These are phyloP conservation scores for Rhizopogon sp. DNA, from an alignment of 768 basidiomycete species.

Conservation along the genomic window DNA sequence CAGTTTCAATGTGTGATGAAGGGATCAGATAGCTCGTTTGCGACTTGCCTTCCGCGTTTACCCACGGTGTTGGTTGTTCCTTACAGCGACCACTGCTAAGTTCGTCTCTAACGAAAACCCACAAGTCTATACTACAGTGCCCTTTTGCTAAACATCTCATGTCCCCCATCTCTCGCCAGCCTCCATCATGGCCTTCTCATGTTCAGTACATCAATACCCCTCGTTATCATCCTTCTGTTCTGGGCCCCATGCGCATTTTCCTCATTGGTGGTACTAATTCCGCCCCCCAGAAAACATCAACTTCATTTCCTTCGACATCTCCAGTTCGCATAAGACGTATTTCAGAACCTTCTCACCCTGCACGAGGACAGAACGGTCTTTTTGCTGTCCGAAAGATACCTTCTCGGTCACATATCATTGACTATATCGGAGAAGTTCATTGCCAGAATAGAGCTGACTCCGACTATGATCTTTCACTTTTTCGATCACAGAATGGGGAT, in stretches of 20 bases:
- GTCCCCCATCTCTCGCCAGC: constrained; percentile 13
- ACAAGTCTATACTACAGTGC: not conserved
- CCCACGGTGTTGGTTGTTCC: constrained; percentile 19
- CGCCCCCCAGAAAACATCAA: constrained; percentile 6
- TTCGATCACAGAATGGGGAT: constrained; percentile 48
- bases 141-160: not conserved
- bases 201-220: constrained; percentile 50
- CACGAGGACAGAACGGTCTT: constrained; percentile 72
- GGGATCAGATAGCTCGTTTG: constrained; percentile 5
- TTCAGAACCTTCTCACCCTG: constrained; percentile 59
- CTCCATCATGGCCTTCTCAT: constrained; percentile 47
- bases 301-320: constrained; percentile 6
- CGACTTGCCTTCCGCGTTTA: constrained; percentile 9
- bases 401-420: constrained; percentile 61
- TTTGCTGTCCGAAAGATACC: constrained; percentile 74
- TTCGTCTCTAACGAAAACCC: not conserved
- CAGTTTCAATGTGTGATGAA: constrained; percentile 5
- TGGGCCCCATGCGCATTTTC: constrained; percentile 34
- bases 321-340: constrained; percentile 57
- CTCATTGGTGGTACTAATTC: constrained; percentile 26
- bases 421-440: constrained; percentile 85
- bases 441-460: constrained; percentile 65
- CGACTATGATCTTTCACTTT: constrained; percentile 88
- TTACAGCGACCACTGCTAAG: not conserved
- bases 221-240: constrained; percentile 55